phyloP scores from a whole-genome alignment of 2,329 filamentous ascomycete genomes.

The Trichoderma sp. region DNA sequence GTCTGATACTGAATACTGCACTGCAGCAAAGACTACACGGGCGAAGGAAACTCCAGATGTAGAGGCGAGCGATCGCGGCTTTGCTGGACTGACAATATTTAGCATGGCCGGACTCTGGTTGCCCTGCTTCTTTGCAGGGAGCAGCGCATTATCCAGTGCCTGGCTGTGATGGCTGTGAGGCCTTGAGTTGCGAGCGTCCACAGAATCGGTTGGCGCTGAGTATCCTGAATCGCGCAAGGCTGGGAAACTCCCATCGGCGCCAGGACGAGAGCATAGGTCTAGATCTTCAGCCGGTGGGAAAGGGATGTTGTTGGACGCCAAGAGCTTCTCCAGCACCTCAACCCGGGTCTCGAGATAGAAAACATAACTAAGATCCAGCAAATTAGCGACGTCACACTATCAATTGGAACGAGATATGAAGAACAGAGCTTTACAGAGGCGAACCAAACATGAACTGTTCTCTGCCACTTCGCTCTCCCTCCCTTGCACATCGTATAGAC shows the following conservation, averaged over 20 bases:
- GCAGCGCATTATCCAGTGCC: conserved; percentile 34
- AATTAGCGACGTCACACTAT: conserved; percentile 25
- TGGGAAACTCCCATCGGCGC: conserved; percentile 35
- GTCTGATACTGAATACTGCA: conserved; percentile 68
- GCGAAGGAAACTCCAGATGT: conserved; percentile 93
- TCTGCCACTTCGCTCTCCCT: background rate
- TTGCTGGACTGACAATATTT: conserved; percentile 73
- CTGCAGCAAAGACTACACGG: conserved; percentile 87
- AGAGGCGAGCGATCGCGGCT: conserved; percentile 78
- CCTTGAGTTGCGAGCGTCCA: conserved; percentile 27
- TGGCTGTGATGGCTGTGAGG: conserved; percentile 33
- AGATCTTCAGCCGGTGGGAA: conserved; percentile 72
- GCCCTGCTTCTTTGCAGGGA: conserved; percentile 32
- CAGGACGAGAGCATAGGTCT: conserved; percentile 57
- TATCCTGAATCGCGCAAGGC: conserved; percentile 36
- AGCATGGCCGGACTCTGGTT: conserved; percentile 53
- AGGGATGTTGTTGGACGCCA: conserved; percentile 65
- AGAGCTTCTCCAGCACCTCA: conserved; percentile 74
- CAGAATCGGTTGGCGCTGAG: conserved; percentile 34
- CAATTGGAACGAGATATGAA: background rate
- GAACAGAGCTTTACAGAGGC: background rate
- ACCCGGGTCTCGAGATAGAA: conserved; percentile 90
- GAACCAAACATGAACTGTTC: background rate
- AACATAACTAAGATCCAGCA: conserved; percentile 65
- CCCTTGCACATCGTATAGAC: background rate